Evolutionary conservation across 2,329 filamentous ascomycete species (phyloP).

Genomic region (Zymoseptoria tritici): DNA sequence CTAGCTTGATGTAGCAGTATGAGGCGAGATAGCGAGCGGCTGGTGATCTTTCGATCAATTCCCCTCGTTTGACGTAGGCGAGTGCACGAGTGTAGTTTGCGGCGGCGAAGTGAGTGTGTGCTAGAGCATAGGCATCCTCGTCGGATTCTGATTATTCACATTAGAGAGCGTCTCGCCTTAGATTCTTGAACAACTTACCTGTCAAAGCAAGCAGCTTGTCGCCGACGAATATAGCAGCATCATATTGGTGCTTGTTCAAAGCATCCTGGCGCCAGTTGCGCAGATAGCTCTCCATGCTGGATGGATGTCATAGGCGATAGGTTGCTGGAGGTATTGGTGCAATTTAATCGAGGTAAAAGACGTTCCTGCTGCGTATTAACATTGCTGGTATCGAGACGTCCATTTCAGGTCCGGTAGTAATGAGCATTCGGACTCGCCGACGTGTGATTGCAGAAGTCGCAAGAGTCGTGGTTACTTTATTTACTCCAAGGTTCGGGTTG

Average conservation of each 20-base stretch:
- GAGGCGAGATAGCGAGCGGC: constrained; percentile 89
- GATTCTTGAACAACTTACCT: constrained; percentile 45
- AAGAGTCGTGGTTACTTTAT: not conserved
- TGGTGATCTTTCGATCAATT: constrained; percentile 71
- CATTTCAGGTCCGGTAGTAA: not conserved
- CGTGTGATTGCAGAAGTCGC: not conserved
- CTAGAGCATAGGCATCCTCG: constrained; percentile 91
- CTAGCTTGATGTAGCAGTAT: constrained; percentile 90
- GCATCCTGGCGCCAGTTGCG: constrained; percentile 93
- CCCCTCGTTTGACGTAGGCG: constrained; percentile 73
- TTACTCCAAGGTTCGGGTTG: not conserved
- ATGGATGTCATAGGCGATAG: constrained; percentile 2
- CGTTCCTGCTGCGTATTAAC: not conserved
- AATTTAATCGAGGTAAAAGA: not conserved
- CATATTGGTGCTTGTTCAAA: constrained; percentile 90
- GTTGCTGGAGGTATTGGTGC: not conserved
- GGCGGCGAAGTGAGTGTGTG: constrained; percentile 94
- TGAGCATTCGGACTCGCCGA: not conserved
- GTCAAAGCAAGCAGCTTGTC: constrained; percentile 95
- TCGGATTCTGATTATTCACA: constrained; percentile 61
- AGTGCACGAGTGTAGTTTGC: constrained; percentile 92
- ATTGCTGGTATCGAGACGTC: not conserved
- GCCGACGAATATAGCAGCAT: constrained; percentile 92
- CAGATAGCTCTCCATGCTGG: constrained; percentile 79
- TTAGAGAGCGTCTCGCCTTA: not conserved